phyloP scores from a whole-genome alignment of 371 early-diverging fungal species.

The Mortierella sp. region DNA sequence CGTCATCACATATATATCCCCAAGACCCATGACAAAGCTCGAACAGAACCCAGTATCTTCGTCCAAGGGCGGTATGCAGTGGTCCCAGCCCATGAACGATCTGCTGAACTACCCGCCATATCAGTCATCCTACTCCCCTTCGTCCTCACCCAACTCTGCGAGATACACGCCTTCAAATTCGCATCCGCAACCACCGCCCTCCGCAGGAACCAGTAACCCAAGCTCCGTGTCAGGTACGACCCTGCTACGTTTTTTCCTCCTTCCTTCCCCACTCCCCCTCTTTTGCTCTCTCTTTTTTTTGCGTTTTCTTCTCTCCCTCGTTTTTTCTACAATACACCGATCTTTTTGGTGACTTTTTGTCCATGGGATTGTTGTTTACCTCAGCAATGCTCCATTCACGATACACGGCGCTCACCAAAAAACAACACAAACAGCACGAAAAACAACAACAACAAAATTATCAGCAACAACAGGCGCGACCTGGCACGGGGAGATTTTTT shows the following conservation, averaged over 20 bases:
- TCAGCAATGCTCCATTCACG: conserved; percentile 12
- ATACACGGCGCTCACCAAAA: conserved; percentile 20
- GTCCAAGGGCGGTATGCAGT: conserved; percentile 47
- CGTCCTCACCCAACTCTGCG: conserved; percentile 18
- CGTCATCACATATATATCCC: background rate
- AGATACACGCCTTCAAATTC: conserved; percentile 13
- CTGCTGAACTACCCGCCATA: conserved; percentile 43
- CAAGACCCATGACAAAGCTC: conserved; percentile 42
- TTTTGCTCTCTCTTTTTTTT: background rate
- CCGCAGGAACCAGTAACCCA: conserved; percentile 16
- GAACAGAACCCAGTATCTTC: conserved; percentile 47
- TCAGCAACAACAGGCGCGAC: background rate
- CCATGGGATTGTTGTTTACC: conserved; percentile 24
- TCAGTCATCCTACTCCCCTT: conserved; percentile 14
- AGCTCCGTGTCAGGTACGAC: conserved; percentile 22
- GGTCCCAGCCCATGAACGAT: conserved; percentile 43
- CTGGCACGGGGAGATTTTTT: conserved; percentile 20
- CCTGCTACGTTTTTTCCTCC: background rate
- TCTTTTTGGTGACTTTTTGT: conserved; percentile 5
- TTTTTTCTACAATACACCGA: background rate
- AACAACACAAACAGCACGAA: background rate
- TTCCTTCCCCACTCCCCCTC: background rate
- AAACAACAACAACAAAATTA: background rate
- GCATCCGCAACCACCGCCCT: conserved; percentile 16
- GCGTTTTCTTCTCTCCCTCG: background rate